phyloP scores from a whole-genome alignment of 345 rosid genomes.

The Citrus australasica region DNA sequence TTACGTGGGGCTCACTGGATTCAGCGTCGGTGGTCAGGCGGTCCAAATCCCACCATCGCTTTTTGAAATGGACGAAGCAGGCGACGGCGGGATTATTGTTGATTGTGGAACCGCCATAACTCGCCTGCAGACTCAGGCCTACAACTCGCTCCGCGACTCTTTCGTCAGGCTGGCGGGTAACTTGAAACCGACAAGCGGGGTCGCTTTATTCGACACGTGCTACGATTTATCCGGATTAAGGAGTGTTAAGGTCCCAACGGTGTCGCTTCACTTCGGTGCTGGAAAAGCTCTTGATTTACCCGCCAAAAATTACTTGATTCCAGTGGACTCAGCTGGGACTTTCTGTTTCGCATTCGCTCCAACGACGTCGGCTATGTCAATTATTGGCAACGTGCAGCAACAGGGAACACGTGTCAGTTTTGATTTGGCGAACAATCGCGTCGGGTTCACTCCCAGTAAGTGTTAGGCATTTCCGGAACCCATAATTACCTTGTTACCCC shows the following conservation, averaged over 20 bases:
- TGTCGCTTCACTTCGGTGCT: slow-evolving; percentile 61
- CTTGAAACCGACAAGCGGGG: slow-evolving; percentile 37
- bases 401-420: slow-evolving; percentile 88
- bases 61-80: slow-evolving; percentile 63
- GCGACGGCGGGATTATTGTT: slow-evolving; percentile 75
- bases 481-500: neutral
- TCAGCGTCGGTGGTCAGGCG: slow-evolving; percentile 78
- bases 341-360: slow-evolving; percentile 97
- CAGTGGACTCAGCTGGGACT: slow-evolving; percentile 63
- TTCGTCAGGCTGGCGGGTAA: slow-evolving; percentile 39
- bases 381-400: slow-evolving; percentile 95
- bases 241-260: slow-evolving; percentile 74
- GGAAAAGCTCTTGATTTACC: slow-evolving; percentile 55
- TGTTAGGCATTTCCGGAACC: slow-evolving; percentile 30
- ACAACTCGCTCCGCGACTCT: slow-evolving; percentile 71
- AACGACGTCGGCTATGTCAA: slow-evolving; percentile 73
- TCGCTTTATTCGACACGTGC: slow-evolving; percentile 90
- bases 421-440: slow-evolving; percentile 57
- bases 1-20: slow-evolving; percentile 73
- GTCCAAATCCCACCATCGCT: slow-evolving; percentile 54
- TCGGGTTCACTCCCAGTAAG: slow-evolving; percentile 62
- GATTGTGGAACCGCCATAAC: slow-evolving; percentile 95
- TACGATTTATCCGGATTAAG: slow-evolving; percentile 64
- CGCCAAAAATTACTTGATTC: slow-evolving; percentile 80
- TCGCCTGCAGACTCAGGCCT: slow-evolving; percentile 76